A percentile compares a stretch with the other conserved stretches of the same genome.
These are phyloP conservation scores for Saturnispora sanitii DNA, from an alignment of 805 yeast genomes.

Conservation along the genomic window DNA sequence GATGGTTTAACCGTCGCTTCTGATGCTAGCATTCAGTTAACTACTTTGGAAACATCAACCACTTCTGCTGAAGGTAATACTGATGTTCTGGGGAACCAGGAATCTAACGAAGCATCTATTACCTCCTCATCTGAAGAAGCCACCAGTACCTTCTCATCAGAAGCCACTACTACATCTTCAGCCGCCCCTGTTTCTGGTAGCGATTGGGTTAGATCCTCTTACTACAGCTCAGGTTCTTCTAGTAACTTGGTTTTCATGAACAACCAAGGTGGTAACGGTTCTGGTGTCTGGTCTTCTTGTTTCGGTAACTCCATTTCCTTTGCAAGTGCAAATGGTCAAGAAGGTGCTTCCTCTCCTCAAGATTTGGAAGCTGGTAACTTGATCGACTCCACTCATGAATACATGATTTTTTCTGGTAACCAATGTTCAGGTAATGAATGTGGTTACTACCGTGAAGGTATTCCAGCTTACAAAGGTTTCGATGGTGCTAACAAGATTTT, in stretches of 20 bases:
- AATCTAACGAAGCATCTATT: no score
- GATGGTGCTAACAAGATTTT: slow-evolving; percentile 78
- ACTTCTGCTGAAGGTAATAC: slow-evolving; percentile 3
- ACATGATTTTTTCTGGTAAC: slow-evolving; percentile 68
- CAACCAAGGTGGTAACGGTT: slow-evolving; percentile 79
- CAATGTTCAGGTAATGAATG: slow-evolving; percentile 53
- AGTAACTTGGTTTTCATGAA: slow-evolving; percentile 74
- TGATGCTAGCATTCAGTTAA: slow-evolving; percentile 11
- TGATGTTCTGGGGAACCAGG: no score
- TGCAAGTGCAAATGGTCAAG: slow-evolving; percentile 66
- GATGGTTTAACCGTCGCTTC: slow-evolving; percentile 17
- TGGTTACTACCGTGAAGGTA: slow-evolving; percentile 78
- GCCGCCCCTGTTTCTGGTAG: slow-evolving; percentile 30
- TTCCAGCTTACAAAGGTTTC: slow-evolving; percentile 93
- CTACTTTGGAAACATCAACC: slow-evolving; percentile 23
- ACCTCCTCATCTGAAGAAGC: slow-evolving; percentile 17
- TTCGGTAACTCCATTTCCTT: slow-evolving; percentile 92
- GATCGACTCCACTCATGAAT: slow-evolving; percentile 67
- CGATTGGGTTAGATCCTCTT: slow-evolving; percentile 68
- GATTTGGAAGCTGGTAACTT: slow-evolving; percentile 55
- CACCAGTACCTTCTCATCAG: no score
- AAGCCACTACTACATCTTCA: slow-evolving; percentile 23
- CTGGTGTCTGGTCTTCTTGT: slow-evolving; percentile 79
- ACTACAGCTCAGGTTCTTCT: slow-evolving; percentile 55
- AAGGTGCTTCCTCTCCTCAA: slow-evolving; percentile 59